These are phyloP conservation scores for Wallacemonas collosoma DNA, from an alignment of 208 protist genomes.

Conservation along the genomic window DNA sequence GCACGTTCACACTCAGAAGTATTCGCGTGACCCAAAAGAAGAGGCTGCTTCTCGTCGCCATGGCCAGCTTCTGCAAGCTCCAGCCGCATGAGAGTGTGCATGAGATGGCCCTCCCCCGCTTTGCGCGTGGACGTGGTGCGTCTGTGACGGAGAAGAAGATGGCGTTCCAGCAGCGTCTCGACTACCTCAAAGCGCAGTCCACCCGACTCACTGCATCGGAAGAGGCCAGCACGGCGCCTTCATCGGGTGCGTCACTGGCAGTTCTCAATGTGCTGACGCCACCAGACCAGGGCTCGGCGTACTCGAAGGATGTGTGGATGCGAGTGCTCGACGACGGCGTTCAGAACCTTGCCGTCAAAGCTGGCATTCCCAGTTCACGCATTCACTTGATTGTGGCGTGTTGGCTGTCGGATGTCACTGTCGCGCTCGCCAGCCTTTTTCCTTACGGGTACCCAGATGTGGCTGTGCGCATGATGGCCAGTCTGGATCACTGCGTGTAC, in stretches of 20 bases:
- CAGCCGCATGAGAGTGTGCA: constrained; percentile 28
- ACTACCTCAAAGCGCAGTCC: not conserved
- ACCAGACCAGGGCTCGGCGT: not conserved
- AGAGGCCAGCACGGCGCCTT: not conserved
- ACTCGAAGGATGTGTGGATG: constrained; percentile 33
- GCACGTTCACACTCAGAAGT: constrained; percentile 30
- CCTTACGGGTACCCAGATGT: constrained; percentile 28
- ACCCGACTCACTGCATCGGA: too few species aligned
- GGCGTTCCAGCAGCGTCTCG: constrained; percentile 11
- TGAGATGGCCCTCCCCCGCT: constrained; percentile 24
- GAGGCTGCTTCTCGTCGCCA: constrained; percentile 21
- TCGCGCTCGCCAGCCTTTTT: constrained; percentile 36
- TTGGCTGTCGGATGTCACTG: constrained; percentile 49
- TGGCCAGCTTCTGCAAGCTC: constrained; percentile 39
- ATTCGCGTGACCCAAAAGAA: constrained; percentile 30
- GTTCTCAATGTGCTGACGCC: not conserved
- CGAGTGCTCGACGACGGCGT: constrained; percentile 12
- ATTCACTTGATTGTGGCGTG: constrained; percentile 43
- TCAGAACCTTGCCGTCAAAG: constrained; percentile 3
- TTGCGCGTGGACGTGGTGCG: not conserved
- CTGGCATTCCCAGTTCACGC: constrained; percentile 32
- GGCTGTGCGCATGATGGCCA: constrained; percentile 35
- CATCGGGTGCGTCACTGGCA: not conserved
- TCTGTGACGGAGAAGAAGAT: not conserved
- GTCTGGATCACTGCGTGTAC: constrained; percentile 65